Evolutionary conservation across 371 early-diverging fungal species (phyloP).

Genomic region (Mucor plumbeus): DNA sequence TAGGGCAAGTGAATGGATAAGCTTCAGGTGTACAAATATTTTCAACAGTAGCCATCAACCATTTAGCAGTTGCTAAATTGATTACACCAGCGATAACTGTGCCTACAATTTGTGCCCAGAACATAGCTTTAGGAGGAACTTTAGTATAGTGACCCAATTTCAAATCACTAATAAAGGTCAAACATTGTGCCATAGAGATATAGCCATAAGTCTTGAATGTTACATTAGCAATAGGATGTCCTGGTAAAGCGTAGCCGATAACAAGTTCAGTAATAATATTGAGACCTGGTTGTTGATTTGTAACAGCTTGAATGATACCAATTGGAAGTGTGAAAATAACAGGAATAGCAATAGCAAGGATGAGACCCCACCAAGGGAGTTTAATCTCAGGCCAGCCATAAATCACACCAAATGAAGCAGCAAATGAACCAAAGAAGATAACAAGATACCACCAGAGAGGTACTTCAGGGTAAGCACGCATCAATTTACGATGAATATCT

Average conservation of each 20-base stretch:
- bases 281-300: slow-evolving; percentile 71
- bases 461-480: slow-evolving; percentile 76
- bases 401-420: slow-evolving; percentile 57
- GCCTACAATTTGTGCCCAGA: slow-evolving; percentile 62
- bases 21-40: slow-evolving; percentile 59
- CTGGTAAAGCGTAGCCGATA: slow-evolving; percentile 69
- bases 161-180: slow-evolving; percentile 65
- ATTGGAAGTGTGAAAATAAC: slow-evolving; percentile 78
- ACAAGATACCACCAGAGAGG: slow-evolving; percentile 76
- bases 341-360: slow-evolving; percentile 67
- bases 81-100: slow-evolving; percentile 65
- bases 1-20: slow-evolving; percentile 66
- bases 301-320: slow-evolving; percentile 79
- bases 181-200: slow-evolving; percentile 64
- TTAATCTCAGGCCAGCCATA: slow-evolving; percentile 51
- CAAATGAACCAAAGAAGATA: slow-evolving; percentile 53
- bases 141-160: slow-evolving; percentile 74
- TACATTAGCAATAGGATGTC: slow-evolving; percentile 67
- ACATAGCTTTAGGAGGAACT: slow-evolving; percentile 76
- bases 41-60: slow-evolving; percentile 62
- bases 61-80: slow-evolving; percentile 68
- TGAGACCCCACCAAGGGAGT: slow-evolving; percentile 72
- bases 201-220: slow-evolving; percentile 73
- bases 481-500: slow-evolving; percentile 73
- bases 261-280: slow-evolving; percentile 77